A percentile compares a stretch with the other conserved stretches of the same genome.
phyloP scores from a whole-genome alignment of 208 protist genomes.

The Trypanosoma platydactyli region DNA sequence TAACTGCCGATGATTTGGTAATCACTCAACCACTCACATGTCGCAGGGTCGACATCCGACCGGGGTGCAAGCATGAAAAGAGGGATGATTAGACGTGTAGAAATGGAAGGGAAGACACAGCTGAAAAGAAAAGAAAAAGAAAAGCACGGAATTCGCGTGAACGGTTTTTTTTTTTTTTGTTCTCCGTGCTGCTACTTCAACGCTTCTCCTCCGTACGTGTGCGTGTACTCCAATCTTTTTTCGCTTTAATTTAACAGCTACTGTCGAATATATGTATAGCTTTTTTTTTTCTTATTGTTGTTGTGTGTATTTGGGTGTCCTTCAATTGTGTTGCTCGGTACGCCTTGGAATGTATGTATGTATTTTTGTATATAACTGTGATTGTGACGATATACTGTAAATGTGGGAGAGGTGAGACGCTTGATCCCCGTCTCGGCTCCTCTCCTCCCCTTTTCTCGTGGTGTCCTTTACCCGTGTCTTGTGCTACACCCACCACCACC shows the following conservation, averaged over 20 bases:
- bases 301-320: not conserved
- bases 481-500: too few relatives aligned
- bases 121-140: constrained; percentile 1
- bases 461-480: too few relatives aligned
- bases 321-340: not conserved
- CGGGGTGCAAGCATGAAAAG: constrained; percentile 1
- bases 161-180: not conserved
- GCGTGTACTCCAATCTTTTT: not conserved
- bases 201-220: not conserved
- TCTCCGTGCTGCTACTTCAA: not conserved
- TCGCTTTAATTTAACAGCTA: not conserved
- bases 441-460: too few relatives aligned
- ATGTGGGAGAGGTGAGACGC: too few relatives aligned
- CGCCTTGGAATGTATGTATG: not conserved
- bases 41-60: constrained; percentile 1
- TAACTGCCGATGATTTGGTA: constrained; percentile 96
- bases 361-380: not conserved
- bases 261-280: not conserved
- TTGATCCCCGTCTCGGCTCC: too few relatives aligned
- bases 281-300: constrained; percentile 7
- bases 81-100: not conserved
- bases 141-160: not conserved
- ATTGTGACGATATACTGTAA: not conserved
- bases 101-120: not conserved
- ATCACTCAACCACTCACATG: constrained; percentile 5